Base-by-base conservation (phyloP, 148 eudicot species). In the Nepenthes gracilis region DNA sequence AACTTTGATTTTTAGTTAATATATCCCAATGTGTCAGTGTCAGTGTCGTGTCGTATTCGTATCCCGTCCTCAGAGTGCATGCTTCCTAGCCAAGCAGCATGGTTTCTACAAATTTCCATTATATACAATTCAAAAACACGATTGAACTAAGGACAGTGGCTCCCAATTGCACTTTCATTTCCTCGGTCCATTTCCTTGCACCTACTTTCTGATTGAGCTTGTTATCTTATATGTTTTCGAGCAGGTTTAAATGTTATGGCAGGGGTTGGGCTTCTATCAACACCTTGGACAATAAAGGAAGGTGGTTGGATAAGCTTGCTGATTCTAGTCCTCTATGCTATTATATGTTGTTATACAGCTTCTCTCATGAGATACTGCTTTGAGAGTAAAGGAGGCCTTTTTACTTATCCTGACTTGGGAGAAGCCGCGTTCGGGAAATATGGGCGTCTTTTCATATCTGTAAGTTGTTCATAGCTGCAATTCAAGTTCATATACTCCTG, bases 401-500 rank as follows among this genome's bases (percentile, higher is more conserved):
- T 81, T 63, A 78, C 80, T 35, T 93, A 80, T 61, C 95, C 98
- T 2, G 98, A 93, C 62, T 72, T 93, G 35, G 98, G 98, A 68
- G 95, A 93, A 81, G 98, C 98, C 48, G 98, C 98, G n/a, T 93
- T 88, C 68, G 98, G 98, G 50, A 88, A 70, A 76, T 80, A 64
- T 54, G 98, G 98, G 2, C 88, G 98, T 36, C 70, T 93, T 66
- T 61, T 88, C 52, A 62, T 93, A 72, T 86, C 96, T 45, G 98
- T 88, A 64, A 77, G 99, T 84, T 63, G 36, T 32, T 58, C 50
- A 32, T 14, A 38, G 45, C 45, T 40, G 45, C 45, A 40, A 3
- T 40, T 40, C 45, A 40, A 4, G 23, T 40, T 40, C 8, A 3
- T 40, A 40, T 4, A 4, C 8, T 4, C 8, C 45, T 40, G 6